Evolutionary conservation across 805 yeast genomes (phyloP).

Genomic region (Babjeviella inositovora): DNA sequence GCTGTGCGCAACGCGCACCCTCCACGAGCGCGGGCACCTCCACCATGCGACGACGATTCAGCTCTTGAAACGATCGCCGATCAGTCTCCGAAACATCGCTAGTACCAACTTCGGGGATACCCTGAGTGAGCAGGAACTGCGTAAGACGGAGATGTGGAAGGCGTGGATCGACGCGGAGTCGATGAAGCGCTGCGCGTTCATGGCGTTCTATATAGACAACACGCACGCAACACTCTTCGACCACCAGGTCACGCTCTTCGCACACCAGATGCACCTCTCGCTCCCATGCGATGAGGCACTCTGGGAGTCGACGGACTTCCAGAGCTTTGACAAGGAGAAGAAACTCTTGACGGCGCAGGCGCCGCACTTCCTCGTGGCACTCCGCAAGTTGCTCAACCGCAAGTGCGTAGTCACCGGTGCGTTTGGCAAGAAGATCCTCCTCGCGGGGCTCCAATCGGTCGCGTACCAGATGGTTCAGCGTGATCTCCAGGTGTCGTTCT

Average conservation of each 20-base stretch:
- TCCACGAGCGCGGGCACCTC: slow-evolving; percentile 73
- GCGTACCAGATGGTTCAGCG: slow-evolving; percentile 62
- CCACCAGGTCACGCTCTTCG: slow-evolving; percentile 38
- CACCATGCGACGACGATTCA: slow-evolving; percentile 85
- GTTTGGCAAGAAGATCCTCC: slow-evolving; percentile 50
- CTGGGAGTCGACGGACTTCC: slow-evolving; percentile 24
- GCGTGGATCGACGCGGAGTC: slow-evolving; percentile 73
- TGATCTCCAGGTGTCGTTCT: slow-evolving; percentile 39
- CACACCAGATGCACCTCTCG: slow-evolving; percentile 44
- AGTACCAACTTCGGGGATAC: too few relatives aligned
- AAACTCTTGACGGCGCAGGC: too few relatives aligned
- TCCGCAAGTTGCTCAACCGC: slow-evolving; percentile 42
- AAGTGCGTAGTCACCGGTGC: slow-evolving; percentile 27
- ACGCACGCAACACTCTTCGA: slow-evolving; percentile 69
- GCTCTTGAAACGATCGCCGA: slow-evolving; percentile 57
- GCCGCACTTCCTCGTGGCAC: slow-evolving; percentile 32
- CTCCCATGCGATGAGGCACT: slow-evolving; percentile 48
- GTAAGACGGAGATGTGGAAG: slow-evolving; percentile 18
- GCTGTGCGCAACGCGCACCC: slow-evolving; percentile 43
- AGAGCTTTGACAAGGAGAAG: slow-evolving; percentile 8
- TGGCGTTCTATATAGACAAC: slow-evolving; percentile 73
- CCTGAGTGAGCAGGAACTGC: too few relatives aligned
- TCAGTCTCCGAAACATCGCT: slow-evolving; percentile 4
- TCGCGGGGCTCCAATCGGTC: slow-evolving; percentile 53
- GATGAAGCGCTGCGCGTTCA: slow-evolving; percentile 60